phyloP scores from a whole-genome alignment of 2,329 filamentous ascomycete genomes.

The Neurospora crassa region DNA sequence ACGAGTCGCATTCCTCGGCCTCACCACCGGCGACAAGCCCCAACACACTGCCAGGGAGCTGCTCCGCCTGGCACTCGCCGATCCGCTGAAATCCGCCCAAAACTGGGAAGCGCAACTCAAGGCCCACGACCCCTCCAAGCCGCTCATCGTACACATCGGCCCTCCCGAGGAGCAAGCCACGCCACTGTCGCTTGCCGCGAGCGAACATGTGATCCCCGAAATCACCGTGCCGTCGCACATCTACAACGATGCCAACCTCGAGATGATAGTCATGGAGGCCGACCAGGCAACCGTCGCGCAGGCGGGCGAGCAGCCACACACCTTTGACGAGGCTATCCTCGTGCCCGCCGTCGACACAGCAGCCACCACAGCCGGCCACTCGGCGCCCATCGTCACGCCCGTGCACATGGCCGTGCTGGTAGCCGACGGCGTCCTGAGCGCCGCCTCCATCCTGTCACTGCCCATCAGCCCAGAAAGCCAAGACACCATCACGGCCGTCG shows the following conservation, averaged over 20 bases:
- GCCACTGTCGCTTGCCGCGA: constrained; percentile 14
- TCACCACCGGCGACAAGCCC: constrained; percentile 29
- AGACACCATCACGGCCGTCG: constrained; percentile 41
- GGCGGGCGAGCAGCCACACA: constrained; percentile 25
- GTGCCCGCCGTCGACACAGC: constrained; percentile 66
- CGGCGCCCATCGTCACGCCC: constrained; percentile 63
- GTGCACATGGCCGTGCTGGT: constrained; percentile 76
- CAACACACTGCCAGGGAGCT: constrained; percentile 50
- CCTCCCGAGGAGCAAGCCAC: constrained; percentile 17
- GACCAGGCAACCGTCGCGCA: constrained; percentile 31
- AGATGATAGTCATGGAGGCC: constrained; percentile 50
- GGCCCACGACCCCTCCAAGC: constrained; percentile 37
- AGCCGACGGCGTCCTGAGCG: constrained; percentile 61
- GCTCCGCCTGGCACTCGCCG: constrained; percentile 59
- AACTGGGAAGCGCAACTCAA: constrained; percentile 59
- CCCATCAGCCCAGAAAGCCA: constrained; percentile 26
- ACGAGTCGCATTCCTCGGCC: constrained; percentile 47
- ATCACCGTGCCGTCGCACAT: constrained; percentile 53
- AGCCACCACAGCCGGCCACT: constrained; percentile 51
- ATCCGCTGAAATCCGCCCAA: constrained; percentile 54
- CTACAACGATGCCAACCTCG: constrained; percentile 52
- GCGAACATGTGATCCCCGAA: constrained; percentile 37
- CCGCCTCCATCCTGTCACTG: constrained; percentile 41
- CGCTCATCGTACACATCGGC: constrained; percentile 53
- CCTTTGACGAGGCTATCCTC: constrained; percentile 57